Base-by-base conservation (phyloP, 176 grass and related monocot genomes). In the Lolium perenne region DNA sequence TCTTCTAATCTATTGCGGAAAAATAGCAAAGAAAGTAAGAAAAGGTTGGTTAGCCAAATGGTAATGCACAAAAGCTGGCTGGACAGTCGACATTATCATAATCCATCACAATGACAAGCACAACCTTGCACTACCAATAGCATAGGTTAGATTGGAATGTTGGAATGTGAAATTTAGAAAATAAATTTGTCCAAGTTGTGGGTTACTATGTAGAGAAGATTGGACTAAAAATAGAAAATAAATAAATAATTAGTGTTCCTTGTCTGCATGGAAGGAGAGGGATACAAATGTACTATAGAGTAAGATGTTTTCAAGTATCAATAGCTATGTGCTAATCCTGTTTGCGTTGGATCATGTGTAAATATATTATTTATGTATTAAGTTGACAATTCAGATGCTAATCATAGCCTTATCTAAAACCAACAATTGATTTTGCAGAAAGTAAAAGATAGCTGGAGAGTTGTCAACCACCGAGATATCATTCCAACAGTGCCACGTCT, bases 371-470 rank as follows among this genome's bases (percentile, higher is more conserved):
- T 35, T 48, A 73, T 79, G 64, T 5, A 77, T 79, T 76, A 64
- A 71, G 56, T 78, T 48, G 21, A 46, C 26, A 54, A 35, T 45
- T 46, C 78, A 16, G 11, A 41, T 77, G 59, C 3, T 35, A 63
- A 63, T 7, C 21, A 38, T 55, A 82, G 23, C 77, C 25, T 74
- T 48, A 66, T 85, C 81, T 82, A 15, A 71, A 55, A n/a, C 23
- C 38, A 35, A 18, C 11, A 56, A 64, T 8, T 80, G 79, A 64
- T 60, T 87, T 88, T 89, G 78, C 86, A 98, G 95, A 98, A 91
- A 83, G 95, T 98, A 69, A 98, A 92, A 85, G 91, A 98, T 90
- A 98, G 95, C 71, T 98, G 95, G 95, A 93, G 95, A 89, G 75
- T 98, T 82, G 91, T 98, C 59, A 98, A 98, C 82, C 93, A 98